phyloP scores from a whole-genome alignment of 768 basidiomycete species.

The Neoboletus subvelutipes region DNA sequence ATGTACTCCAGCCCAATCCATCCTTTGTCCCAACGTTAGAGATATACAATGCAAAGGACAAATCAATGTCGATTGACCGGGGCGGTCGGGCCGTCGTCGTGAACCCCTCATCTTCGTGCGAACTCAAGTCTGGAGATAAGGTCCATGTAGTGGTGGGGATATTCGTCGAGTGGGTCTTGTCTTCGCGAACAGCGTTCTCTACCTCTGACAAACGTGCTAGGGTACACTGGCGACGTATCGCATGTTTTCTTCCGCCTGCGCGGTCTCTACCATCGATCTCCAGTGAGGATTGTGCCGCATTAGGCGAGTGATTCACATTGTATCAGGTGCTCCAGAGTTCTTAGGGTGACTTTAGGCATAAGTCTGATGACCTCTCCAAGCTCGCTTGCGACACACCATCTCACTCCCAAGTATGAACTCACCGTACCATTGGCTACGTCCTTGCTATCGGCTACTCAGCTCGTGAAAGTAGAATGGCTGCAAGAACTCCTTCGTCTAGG shows the following conservation, averaged over 20 bases:
- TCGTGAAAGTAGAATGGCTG: conserved; percentile 72
- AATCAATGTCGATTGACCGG: conserved; percentile 43
- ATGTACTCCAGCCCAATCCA: conserved; percentile 46
- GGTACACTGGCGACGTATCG: conserved; percentile 50
- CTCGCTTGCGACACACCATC: conserved; percentile 61
- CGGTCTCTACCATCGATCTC: conserved; percentile 39
- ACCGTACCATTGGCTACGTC: conserved; percentile 54
- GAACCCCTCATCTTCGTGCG: conserved; percentile 37
- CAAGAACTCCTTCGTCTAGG: conserved; percentile 57
- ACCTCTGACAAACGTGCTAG: conserved; percentile 30
- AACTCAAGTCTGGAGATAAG: conserved; percentile 55
- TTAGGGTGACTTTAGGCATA: conserved; percentile 41
- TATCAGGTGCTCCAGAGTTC: neutral
- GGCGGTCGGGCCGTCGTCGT: conserved; percentile 32
- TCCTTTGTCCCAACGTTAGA: conserved; percentile 47
- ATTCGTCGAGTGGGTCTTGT: conserved; percentile 43
- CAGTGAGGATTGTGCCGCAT: conserved; percentile 43
- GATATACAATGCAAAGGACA: conserved; percentile 48
- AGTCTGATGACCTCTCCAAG: conserved; percentile 47
- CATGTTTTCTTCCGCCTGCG: conserved; percentile 45
- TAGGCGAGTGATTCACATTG: conserved; percentile 45
- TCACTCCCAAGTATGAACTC: conserved; percentile 51
- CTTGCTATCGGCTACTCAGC: conserved; percentile 53
- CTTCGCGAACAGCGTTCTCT: neutral
- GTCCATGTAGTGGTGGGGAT: conserved; percentile 46